These are phyloP conservation scores for Chlamydomonas applanata DNA, from an alignment of 139 green algal genomes.

Conservation along the genomic window DNA sequence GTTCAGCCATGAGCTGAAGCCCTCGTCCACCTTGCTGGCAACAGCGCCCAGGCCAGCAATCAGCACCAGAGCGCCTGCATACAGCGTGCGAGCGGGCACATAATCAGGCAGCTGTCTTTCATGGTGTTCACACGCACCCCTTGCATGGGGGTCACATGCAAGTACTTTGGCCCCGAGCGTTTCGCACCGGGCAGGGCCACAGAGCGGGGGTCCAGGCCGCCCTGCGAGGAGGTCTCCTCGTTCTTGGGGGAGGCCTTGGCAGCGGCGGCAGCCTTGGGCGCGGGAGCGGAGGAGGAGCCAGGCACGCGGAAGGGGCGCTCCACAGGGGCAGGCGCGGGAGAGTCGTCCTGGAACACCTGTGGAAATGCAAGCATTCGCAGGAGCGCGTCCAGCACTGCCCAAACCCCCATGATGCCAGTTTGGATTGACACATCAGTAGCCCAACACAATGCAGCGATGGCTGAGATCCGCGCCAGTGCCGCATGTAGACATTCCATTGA, in stretches of 20 bases:
- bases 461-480: neutral
- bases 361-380: neutral
- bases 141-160: neutral
- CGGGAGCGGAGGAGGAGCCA: neutral
- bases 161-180: neutral
- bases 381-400: neutral
- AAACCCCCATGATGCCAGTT: neutral
- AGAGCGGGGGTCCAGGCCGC: neutral
- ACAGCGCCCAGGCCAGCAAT: constrained; percentile 21
- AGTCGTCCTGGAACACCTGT: constrained; percentile 1
- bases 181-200: constrained; percentile 12
- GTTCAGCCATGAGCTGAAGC: constrained; percentile 22
- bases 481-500: neutral
- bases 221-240: neutral
- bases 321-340: neutral
- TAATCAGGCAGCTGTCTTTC: neutral
- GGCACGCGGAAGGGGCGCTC: neutral
- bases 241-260: neutral
- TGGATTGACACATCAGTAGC: too few species aligned
- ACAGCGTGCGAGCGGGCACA: neutral
- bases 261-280: neutral
- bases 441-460: neutral
- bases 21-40: constrained; percentile 21
- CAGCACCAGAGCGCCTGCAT: constrained; percentile 15
- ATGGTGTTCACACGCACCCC: neutral